Conservation (phyloP, 2,329 filamentous ascomycete genomes). For the Coleophoma eucalyptorum region DNA sequence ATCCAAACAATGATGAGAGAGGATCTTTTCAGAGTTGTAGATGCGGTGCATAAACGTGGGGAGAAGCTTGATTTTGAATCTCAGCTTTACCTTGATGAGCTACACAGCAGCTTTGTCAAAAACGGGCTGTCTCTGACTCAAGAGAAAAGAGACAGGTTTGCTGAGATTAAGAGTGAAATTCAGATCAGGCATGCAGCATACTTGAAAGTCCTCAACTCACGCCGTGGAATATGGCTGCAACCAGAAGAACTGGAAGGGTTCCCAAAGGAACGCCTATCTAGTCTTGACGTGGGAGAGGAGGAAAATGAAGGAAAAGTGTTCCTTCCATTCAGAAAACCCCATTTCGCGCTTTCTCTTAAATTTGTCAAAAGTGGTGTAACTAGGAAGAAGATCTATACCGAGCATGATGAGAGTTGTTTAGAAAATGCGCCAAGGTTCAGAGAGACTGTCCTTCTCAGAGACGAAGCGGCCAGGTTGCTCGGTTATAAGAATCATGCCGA, state of each 20-base stretch:
- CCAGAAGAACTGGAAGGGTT: background rate
- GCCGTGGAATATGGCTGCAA: background rate
- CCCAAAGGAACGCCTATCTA: background rate
- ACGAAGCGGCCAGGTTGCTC: conserved; percentile 69
- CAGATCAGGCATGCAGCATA: background rate
- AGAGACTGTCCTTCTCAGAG: conserved; percentile 66
- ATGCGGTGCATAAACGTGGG: background rate
- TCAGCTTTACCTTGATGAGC: background rate
- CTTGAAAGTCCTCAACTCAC: background rate
- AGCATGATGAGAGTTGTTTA: background rate
- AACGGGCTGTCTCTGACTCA: background rate
- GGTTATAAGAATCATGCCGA: conserved; percentile 72
- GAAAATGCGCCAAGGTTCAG: conserved; percentile 43
- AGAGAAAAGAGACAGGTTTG: background rate
- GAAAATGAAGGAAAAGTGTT: background rate
- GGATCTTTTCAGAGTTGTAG: background rate
- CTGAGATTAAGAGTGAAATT: background rate
- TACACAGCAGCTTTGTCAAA: background rate
- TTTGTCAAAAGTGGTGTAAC: background rate
- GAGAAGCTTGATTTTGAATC: background rate
- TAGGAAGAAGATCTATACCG: background rate
- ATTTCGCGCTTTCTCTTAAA: background rate
- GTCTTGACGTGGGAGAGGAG: background rate
- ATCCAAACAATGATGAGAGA: background rate
- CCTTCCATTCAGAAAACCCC: background rate